phyloP scores from a whole-genome alignment of 257 asterid species.

The Solanum lycopersicoides region DNA sequence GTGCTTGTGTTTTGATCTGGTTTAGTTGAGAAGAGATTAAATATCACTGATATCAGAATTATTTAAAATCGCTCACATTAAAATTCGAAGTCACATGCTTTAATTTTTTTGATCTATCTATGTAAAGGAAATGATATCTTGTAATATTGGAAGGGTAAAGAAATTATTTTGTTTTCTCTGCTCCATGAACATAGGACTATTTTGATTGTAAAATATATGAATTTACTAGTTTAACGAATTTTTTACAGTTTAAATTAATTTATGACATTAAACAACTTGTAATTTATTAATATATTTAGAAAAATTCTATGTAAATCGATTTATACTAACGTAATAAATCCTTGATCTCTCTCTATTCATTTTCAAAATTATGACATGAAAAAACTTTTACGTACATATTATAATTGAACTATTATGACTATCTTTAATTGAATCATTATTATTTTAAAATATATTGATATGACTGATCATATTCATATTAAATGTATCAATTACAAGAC shows the following conservation, averaged over 20 bases:
- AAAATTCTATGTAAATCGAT: neutral
- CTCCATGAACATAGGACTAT: neutral
- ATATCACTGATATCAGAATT: rapidly evolving
- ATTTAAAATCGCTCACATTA: neutral
- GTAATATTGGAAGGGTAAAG: neutral
- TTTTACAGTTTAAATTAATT: neutral
- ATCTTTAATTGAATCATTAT: neutral
- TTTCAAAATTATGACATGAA: too few species aligned
- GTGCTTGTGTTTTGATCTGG: neutral
- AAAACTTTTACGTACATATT: too few species aligned
- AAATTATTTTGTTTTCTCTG: neutral
- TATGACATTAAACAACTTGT: neutral
- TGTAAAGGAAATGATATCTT: neutral
- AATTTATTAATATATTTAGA: neutral
- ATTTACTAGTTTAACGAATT: neutral
- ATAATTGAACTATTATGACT: neutral
- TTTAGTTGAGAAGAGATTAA: neutral
- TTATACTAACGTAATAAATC: neutral
- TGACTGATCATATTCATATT: neutral
- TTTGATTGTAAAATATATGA: neutral
- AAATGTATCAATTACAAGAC: neutral
- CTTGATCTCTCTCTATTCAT: too few species aligned
- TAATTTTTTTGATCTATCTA: neutral
- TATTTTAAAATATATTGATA: neutral
- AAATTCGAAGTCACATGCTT: neutral